Evolutionary conservation across 768 basidiomycete species (phyloP), one percentile per base, ranked within the genome.

Genomic region (Suillus weaverae): DNA sequence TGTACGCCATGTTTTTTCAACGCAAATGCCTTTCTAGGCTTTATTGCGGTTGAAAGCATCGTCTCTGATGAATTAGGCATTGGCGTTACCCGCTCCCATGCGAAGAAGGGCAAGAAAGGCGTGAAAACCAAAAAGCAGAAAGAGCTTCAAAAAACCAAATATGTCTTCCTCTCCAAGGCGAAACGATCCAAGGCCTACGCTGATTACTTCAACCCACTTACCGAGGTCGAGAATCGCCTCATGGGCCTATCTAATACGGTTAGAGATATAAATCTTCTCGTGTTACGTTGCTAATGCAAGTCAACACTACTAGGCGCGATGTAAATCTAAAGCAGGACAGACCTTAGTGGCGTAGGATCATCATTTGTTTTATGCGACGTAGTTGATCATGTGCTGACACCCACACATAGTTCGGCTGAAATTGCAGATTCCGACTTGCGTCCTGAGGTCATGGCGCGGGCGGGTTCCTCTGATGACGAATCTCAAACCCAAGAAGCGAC

Each of bases 201-300:
- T 41, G 84, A 92, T 70, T 91, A 92, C 70, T 94, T 94, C 76
- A 80, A 85, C 64, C 86, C 89, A 41, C 81, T 84, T 63, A 79
- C 79, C 9, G 79, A 83, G 32, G 81, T 85, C 43, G 90, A 92
- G 76, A 85, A 78, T 69, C 81, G 80, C 33, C 73, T 91, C 61
- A 74, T 92, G 46, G 88, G 86, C n/a, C 69, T 92, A 36, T 76
- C 81, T 44, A 81, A 87, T 70, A 70, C 83, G 80, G 89, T 89
- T 48, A 38, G 84, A 72, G n/a, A 36, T 43, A 46, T 33, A 13
- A 32, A 20, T 39, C 30, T 9, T 41, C 5, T 4, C 26, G 4
- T 7, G 26, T 32, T 14, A 41, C 57, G 39, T 32, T 32, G 26
- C 30, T 41, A 30, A 59, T 6, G 10, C 18, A 7, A 32, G 57